Conservation (phyloP, 768 basidiomycete genomes). For the Neoboletus magnificus region DNA sequence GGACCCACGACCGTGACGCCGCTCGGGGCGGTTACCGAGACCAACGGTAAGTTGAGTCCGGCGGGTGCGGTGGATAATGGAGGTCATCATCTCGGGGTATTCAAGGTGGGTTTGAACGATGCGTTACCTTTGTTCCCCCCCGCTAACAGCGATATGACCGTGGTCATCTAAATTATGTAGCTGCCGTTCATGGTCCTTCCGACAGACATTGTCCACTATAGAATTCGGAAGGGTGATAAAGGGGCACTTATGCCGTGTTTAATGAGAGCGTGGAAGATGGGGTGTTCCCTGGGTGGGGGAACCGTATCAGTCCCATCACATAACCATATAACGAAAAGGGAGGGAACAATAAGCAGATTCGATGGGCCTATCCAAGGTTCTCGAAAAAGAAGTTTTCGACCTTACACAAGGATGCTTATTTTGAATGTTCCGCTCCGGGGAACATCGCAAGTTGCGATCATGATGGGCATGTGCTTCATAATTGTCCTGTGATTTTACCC, state of each 20-base stretch:
- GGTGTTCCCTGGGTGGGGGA: too few relatives aligned
- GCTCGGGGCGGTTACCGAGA: conserved; percentile 41
- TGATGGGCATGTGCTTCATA: not conserved
- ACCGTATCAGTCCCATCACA: too few relatives aligned
- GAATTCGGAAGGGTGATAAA: conserved; percentile 54
- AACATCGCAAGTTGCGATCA: not conserved
- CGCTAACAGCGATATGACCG: not conserved
- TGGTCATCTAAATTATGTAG: conserved; percentile 28
- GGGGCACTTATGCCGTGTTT: conserved; percentile 56
- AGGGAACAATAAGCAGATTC: too few relatives aligned
- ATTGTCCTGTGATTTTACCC: not conserved
- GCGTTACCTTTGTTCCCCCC: too few relatives aligned
- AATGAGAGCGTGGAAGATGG: conserved; percentile 33
- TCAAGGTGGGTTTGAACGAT: conserved; percentile 44
- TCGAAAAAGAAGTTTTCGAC: not conserved
- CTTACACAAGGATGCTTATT: not conserved
- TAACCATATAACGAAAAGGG: not conserved
- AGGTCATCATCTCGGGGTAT: conserved; percentile 58
- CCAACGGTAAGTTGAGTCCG: conserved; percentile 40
- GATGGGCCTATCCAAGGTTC: not conserved
- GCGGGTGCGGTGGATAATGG: conserved; percentile 48
- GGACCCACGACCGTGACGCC: conserved; percentile 39
- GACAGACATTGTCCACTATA: conserved; percentile 46
- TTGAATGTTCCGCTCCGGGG: not conserved
- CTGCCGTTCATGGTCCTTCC: conserved; percentile 46